Base-by-base conservation (phyloP, 805 yeast species). In the Kodamaea neixiangensis region DNA sequence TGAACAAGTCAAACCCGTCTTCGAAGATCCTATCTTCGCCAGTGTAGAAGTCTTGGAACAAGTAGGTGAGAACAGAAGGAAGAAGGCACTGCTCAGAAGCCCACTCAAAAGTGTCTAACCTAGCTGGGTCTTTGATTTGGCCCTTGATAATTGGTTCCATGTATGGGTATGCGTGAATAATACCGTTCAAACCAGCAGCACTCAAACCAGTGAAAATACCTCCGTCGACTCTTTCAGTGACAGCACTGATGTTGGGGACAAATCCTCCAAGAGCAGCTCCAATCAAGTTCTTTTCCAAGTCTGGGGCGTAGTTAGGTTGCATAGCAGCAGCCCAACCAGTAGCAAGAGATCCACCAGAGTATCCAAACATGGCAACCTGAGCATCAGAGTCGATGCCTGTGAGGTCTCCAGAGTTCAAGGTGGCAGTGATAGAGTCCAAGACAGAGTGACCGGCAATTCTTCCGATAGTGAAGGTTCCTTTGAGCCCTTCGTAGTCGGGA, bases 241-340 rank as follows among this genome's bases (percentile, higher is more conserved):
- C 60, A 14, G 59, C 61, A 9, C 70, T 65, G 14, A 69, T 53
- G 46, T 71, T 68, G 15, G 69, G 62, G 13, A 64, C 69, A 59
- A 67, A 61, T 6, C 74, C 74, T 10, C 74, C 74, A n/a, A 69
- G n/a, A 3, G 68, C 68, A 13, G 58, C 71, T 9, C 74, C 75
- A 55, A 59, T 47, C 48, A 60, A 9, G 53, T 41, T 33, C 39
- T 46, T 20, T 58, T 53, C 18, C 33, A 56, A 54, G 29, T 71
- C 73, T 1, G 68, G 67, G 1, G 73, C 73, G 52, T 69, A 69
- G 2, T 52, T 43, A 7, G 71, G 72, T 51, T 68, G 73, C 17
- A 68, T 52, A 5, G 64, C 59, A 3, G 68, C 67, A 14, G 74
- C 74, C 74, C 74, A 71, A 1, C 70, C 65, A n/a, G 67, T 49